phyloP scores from a whole-genome alignment of 2,329 filamentous ascomycete genomes.

The Corynespora cassiicola region DNA sequence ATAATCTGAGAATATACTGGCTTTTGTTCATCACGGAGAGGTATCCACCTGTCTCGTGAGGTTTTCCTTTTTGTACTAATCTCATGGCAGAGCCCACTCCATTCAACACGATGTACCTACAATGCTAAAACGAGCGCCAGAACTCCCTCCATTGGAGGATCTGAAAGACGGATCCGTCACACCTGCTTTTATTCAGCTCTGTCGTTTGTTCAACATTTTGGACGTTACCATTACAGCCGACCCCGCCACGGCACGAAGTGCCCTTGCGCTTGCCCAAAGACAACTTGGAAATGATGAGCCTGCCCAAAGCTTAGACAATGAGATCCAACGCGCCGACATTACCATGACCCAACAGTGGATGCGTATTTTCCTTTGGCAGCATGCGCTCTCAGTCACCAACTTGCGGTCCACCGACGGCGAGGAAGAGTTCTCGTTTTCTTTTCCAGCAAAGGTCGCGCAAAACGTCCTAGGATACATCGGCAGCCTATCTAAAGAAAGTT shows the following conservation, averaged over 20 bases:
- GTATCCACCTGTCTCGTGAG: constrained; percentile 1
- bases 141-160: constrained; percentile 35
- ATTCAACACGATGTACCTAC: constrained; percentile 44
- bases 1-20: constrained; percentile 41
- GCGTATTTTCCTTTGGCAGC: constrained; percentile 45
- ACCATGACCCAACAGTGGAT: constrained; percentile 48
- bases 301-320: constrained; percentile 37
- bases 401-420: constrained; percentile 34
- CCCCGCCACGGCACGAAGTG: constrained; percentile 32
- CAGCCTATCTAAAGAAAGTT: constrained; percentile 36
- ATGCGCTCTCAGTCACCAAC: constrained; percentile 42
- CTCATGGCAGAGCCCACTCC: constrained; percentile 31
- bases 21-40: constrained; percentile 44
- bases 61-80: constrained; percentile 4
- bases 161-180: constrained; percentile 38
- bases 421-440: constrained; percentile 43
- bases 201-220: constrained; percentile 41
- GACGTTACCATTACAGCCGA: constrained; percentile 43
- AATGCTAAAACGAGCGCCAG: constrained; percentile 34
- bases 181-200: constrained; percentile 41
- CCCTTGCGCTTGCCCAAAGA: constrained; percentile 38
- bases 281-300: constrained; percentile 38
- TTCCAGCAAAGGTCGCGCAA: constrained; percentile 42
- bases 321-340: constrained; percentile 43
- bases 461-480: constrained; percentile 37